Evolutionary conservation across 176 grass and related monocot species (phyloP).

Genomic region (Hsuehochloa calcarea): DNA sequence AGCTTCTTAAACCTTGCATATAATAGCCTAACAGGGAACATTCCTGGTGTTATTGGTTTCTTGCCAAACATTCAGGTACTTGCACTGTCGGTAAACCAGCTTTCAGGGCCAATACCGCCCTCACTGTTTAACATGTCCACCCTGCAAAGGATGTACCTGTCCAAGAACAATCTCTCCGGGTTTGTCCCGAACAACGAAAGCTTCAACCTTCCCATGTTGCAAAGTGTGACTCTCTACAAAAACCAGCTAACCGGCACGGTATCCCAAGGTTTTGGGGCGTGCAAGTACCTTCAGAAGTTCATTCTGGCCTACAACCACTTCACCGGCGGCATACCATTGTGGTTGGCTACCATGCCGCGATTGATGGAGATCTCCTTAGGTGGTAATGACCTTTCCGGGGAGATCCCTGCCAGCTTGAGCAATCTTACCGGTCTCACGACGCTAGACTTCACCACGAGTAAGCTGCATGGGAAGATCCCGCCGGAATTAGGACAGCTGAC

Average conservation of each 20-base stretch:
- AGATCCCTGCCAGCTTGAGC: conserved; percentile 15
- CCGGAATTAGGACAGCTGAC: conserved; percentile 30
- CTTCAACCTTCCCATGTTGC: conserved; percentile 34
- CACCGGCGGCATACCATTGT: conserved; percentile 26
- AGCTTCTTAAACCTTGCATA: not conserved
- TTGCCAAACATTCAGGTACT: not conserved
- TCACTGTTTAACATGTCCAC: conserved; percentile 35
- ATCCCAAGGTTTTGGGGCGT: not conserved
- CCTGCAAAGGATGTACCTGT: not conserved
- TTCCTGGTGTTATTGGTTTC: conserved; percentile 1
- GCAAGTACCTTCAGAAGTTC: not conserved
- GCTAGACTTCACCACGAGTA: conserved; percentile 31
- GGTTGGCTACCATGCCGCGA: conserved; percentile 1
- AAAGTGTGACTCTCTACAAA: not conserved
- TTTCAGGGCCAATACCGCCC: conserved; percentile 17
- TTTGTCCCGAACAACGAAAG: not conserved
- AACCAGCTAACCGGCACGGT: conserved; percentile 15
- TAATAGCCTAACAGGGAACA: conserved; percentile 21
- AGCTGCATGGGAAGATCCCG: conserved; percentile 29
- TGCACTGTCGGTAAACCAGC: not conserved
- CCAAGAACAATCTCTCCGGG: conserved; percentile 23
- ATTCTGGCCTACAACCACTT: conserved; percentile 28
- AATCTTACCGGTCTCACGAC: conserved; percentile 17
- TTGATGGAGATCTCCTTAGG: not conserved
- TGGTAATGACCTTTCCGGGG: conserved; percentile 28